Evolutionary conservation across 768 basidiomycete species (phyloP).

Genomic region (Lactarius tabidus): DNA sequence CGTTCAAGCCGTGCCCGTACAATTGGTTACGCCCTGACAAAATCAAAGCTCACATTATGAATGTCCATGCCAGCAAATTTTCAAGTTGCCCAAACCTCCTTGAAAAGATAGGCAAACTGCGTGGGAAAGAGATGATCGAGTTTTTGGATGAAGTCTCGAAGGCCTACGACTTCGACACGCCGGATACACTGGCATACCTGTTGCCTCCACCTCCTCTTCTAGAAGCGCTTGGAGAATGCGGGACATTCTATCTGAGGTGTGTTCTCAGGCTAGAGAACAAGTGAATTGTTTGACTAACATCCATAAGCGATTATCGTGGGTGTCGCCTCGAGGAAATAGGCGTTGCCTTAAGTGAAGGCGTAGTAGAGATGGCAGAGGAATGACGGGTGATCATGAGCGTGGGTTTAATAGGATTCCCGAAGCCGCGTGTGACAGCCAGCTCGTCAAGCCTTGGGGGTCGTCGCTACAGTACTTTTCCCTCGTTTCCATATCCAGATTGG

Average conservation of each 20-base stretch:
- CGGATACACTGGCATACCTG: too few relatives aligned
- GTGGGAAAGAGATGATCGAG: neutral
- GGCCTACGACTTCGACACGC: too few relatives aligned
- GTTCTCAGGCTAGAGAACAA: neutral
- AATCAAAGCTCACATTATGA: neutral
- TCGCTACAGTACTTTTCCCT: neutral
- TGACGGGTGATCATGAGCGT: neutral
- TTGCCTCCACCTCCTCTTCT: too few relatives aligned
- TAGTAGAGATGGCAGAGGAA: neutral
- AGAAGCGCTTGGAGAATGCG: too few relatives aligned
- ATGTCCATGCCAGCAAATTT: neutral
- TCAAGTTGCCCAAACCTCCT: neutral
- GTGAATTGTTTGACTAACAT: neutral
- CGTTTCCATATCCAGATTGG: neutral
- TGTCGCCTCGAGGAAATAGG: neutral
- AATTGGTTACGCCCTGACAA: neutral
- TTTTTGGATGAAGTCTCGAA: too few relatives aligned
- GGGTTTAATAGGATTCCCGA: too few relatives aligned
- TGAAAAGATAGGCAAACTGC: rapidly evolving
- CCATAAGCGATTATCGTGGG: neutral
- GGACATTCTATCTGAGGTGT: neutral
- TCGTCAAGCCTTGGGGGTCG: neutral
- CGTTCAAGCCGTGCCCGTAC: neutral
- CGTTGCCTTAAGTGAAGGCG: neutral
- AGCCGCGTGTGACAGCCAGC: neutral